These are phyloP conservation scores for Hypoxylon trugodes DNA, from an alignment of 495 filamentous ascomycete genomes.

Conservation along the genomic window DNA sequence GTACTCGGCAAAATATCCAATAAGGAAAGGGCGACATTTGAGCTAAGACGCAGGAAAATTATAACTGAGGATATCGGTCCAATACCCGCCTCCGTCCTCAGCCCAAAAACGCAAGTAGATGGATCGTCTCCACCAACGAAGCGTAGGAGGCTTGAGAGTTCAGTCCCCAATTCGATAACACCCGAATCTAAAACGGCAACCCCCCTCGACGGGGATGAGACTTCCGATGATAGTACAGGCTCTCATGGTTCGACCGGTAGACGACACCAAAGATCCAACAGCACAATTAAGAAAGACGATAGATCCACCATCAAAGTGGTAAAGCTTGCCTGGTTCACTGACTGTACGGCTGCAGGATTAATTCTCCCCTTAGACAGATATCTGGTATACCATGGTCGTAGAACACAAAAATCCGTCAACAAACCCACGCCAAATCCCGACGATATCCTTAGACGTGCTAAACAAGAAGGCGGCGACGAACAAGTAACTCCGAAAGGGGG, in stretches of 20 bases:
- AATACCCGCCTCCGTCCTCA: background rate
- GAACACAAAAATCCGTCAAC: slow-evolving; percentile 28
- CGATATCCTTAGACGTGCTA: slow-evolving; percentile 46
- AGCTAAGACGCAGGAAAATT: slow-evolving; percentile 71
- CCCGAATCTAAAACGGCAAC: background rate
- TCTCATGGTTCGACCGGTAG: background rate
- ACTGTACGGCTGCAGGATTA: slow-evolving; percentile 62
- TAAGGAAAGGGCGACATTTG: slow-evolving; percentile 75
- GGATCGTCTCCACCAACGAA: slow-evolving; percentile 36
- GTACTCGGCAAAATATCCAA: slow-evolving; percentile 76
- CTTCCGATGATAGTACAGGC: background rate
- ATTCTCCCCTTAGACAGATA: slow-evolving; percentile 69
- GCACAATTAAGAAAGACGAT: slow-evolving; percentile 14
- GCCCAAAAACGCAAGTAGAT: background rate
- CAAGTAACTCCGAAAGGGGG: background rate
- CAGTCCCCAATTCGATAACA: background rate
- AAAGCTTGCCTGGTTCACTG: slow-evolving; percentile 77
- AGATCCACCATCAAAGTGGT: slow-evolving; percentile 68
- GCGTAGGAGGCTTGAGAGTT: slow-evolving; percentile 43
- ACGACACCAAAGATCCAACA: slow-evolving; percentile 19
- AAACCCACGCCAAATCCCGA: slow-evolving; percentile 26
- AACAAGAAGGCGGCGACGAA: slow-evolving; percentile 39
- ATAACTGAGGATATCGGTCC: slow-evolving; percentile 66
- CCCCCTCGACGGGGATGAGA: slow-evolving; percentile 3
- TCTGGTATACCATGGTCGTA: slow-evolving; percentile 70